Conservation (phyloP, 1,284 basidiomycete genomes). For the Irpex sp. region DNA sequence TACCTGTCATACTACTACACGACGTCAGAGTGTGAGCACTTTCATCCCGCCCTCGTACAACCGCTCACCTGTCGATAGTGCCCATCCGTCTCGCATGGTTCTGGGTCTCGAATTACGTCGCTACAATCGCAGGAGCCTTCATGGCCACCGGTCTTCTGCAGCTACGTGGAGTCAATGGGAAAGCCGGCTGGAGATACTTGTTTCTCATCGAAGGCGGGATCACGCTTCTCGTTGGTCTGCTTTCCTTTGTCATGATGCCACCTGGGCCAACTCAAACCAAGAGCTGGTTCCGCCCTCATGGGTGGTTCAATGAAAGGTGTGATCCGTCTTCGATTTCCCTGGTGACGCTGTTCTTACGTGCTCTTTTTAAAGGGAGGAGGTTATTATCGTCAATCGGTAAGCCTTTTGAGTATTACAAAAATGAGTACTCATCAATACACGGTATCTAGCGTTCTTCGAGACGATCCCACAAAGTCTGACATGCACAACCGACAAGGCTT, state of each 20-base stretch:
- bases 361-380: slow-evolving; percentile 24
- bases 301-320: slow-evolving; percentile 58
- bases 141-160: slow-evolving; percentile 61
- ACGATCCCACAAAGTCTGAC: slow-evolving; percentile 66
- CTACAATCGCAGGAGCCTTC: slow-evolving; percentile 50
- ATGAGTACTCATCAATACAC: too few species aligned
- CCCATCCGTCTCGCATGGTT: slow-evolving; percentile 63
- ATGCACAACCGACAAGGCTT: slow-evolving; percentile 80
- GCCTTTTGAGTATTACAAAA: background rate
- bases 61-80: slow-evolving; percentile 21
- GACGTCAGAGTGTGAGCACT: slow-evolving; percentile 39
- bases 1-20: slow-evolving; percentile 72
- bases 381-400: slow-evolving; percentile 35
- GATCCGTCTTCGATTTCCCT: background rate
- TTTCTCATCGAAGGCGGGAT: slow-evolving; percentile 51
- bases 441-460: slow-evolving; percentile 49
- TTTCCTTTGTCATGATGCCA: slow-evolving; percentile 67
- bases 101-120: slow-evolving; percentile 58
- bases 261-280: slow-evolving; percentile 65
- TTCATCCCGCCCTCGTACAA: background rate
- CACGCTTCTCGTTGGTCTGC: slow-evolving; percentile 52
- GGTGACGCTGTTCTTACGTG: background rate
- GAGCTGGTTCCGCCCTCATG: slow-evolving; percentile 60
- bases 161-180: slow-evolving; percentile 51
- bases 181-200: slow-evolving; percentile 54